A percentile compares a stretch with the other conserved stretches of the same genome.
These are phyloP conservation scores for Pyricularia sp. DNA, from an alignment of 2,329 filamentous ascomycete species.

Conservation along the genomic window DNA sequence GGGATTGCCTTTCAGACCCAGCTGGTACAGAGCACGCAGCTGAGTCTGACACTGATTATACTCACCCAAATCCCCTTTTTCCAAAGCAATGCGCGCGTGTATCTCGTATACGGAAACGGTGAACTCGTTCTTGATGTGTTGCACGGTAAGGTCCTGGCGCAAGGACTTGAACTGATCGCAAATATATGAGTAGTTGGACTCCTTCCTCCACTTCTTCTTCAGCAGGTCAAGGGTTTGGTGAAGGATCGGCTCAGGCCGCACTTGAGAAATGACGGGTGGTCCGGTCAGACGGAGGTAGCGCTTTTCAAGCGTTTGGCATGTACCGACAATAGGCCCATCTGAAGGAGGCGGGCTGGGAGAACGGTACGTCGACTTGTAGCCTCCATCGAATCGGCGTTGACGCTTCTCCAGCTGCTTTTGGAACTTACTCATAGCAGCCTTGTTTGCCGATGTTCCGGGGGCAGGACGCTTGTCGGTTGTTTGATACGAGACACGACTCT, in stretches of 20 bases:
- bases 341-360: constrained; percentile 44
- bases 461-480: constrained; percentile 28
- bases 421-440: constrained; percentile 61
- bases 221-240: constrained; percentile 76
- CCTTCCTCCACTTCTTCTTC: constrained; percentile 87
- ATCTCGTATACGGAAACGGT: constrained; percentile 95
- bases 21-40: constrained; percentile 77
- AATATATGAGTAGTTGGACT: constrained; percentile 92
- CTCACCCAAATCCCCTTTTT: constrained; percentile 99
- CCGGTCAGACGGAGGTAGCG: constrained; percentile 87
- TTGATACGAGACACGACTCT: constrained; percentile 61
- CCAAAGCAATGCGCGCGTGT: constrained; percentile 90
- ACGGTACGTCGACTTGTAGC: constrained; percentile 42
- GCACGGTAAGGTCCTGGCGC: constrained; percentile 93
- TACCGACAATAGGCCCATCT: constrained; percentile 68
- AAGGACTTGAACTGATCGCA: constrained; percentile 99
- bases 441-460: constrained; percentile 24
- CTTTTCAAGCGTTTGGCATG: constrained; percentile 77
- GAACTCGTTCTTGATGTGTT: constrained; percentile 93
- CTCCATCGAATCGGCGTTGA: constrained; percentile 69
- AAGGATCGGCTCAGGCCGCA: constrained; percentile 71
- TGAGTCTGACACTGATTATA: constrained; percentile 99
- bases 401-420: constrained; percentile 78
- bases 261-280: constrained; percentile 74
- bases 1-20: constrained; percentile 76